Evolutionary conservation across 345 rosid species (phyloP).

Genomic region (Laguncularia racemosa): DNA sequence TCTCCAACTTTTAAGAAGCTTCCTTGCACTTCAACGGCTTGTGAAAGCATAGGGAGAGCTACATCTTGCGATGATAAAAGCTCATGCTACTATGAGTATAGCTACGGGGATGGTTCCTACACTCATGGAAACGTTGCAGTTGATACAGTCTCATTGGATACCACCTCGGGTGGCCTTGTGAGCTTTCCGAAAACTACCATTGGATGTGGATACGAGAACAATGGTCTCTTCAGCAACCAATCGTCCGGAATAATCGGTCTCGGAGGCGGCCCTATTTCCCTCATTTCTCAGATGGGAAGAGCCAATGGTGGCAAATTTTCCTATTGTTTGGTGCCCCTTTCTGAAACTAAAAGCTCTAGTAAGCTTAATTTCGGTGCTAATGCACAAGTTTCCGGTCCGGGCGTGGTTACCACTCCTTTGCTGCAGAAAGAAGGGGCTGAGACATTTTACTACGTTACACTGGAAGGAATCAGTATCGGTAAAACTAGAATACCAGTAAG

Average conservation of each 20-base stretch:
- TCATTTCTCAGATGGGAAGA: slow-evolving; percentile 9
- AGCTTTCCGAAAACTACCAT: slow-evolving; percentile 1
- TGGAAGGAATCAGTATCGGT: slow-evolving; percentile 36
- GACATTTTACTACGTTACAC: slow-evolving; percentile 38
- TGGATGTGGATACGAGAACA: slow-evolving; percentile 21
- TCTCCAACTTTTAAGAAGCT: slow-evolving; percentile 13
- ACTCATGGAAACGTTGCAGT: slow-evolving; percentile 11
- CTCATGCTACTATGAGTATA: slow-evolving; percentile 9
- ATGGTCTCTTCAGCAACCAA: slow-evolving; percentile 1
- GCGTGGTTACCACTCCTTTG: slow-evolving; percentile 31
- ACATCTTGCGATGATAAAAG: neutral
- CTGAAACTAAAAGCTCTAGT: slow-evolving; percentile 18
- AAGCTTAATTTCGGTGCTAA: slow-evolving; percentile 12
- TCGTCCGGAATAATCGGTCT: slow-evolving; percentile 23
- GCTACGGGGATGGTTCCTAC: slow-evolving; percentile 6
- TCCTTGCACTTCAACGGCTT: slow-evolving; percentile 7
- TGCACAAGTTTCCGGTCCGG: slow-evolving; percentile 15
- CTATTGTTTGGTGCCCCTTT: slow-evolving; percentile 41
- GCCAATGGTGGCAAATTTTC: slow-evolving; percentile 37
- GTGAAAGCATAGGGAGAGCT: neutral
- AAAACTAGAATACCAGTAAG: neutral
- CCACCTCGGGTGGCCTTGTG: neutral
- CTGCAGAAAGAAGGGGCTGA: slow-evolving; percentile 15
- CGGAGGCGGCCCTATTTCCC: slow-evolving; percentile 13
- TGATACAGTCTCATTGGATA: slow-evolving; percentile 12